Percentiles rank a stretch among this genome's conserved stretches.
Conservation (phyloP, 169 alveolate species). For the Cyclospora cayetanensis region DNA sequence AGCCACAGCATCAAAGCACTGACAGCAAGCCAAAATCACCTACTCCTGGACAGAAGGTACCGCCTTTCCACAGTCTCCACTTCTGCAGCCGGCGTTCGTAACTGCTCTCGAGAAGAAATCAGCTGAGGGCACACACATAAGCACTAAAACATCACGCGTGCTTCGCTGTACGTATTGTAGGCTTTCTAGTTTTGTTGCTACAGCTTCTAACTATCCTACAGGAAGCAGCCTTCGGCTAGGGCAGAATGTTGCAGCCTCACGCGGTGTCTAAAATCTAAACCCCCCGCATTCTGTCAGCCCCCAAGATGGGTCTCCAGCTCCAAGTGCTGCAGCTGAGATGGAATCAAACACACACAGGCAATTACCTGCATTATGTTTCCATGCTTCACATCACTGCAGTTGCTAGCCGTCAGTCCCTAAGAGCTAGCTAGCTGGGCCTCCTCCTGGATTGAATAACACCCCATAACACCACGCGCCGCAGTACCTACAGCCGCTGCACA, state of each 20-base stretch:
- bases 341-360: too few species aligned
- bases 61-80: constrained; percentile 36
- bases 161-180: neutral
- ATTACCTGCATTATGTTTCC: too few species aligned
- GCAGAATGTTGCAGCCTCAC: neutral
- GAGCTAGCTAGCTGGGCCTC: too few species aligned
- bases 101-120: neutral
- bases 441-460: too few species aligned
- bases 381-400: too few species aligned
- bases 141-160: neutral
- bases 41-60: neutral
- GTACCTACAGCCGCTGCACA: too few species aligned
- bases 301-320: constrained; percentile 32
- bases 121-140: neutral
- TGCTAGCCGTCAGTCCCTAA: too few species aligned
- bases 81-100: neutral
- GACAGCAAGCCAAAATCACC: neutral
- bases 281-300: neutral
- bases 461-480: too few species aligned
- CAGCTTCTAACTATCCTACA: neutral
- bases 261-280: too few species aligned
- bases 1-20: neutral
- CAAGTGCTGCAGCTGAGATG: constrained; percentile 24
- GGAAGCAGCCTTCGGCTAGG: neutral
- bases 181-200: neutral